Evolutionary conservation across 2,329 filamentous ascomycete species (phyloP), one percentile per base, ranked within the genome.

Genomic region (Alternaria longipes): DNA sequence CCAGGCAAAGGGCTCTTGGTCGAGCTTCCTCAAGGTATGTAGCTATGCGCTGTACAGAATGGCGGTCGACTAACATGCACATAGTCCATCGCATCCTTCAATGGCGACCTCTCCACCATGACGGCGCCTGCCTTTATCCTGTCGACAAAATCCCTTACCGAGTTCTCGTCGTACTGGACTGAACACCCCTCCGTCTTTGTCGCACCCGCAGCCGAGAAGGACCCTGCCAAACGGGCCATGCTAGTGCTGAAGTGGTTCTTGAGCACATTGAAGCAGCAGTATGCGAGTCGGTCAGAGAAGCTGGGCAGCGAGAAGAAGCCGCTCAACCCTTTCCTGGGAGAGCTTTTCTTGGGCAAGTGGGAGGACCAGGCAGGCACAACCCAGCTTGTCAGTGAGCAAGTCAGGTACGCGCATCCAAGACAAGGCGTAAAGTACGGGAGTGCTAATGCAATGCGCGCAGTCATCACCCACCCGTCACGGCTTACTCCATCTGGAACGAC

Each of bases 161-260:
- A 86, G 65, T 86, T 86, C 75, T 84, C 83, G n/a, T 83, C 83
- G 1, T 84, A 85, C 73, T 86, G 84, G 84, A 81, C 84, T n/a
- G 84, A 86, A 64, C 84, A 84, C 70, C 85, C 84, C 34, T 78
- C 79, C 24, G 81, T 97, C 62, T 91, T 98, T 70, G 88, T 93
- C 61, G 93, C 94, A 12, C 92, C 94, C 3, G 91, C 93, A 50
- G 85, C 86, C 59, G 93, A 97, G 78, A 72, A 89, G 54, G 91
- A 97, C 76, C 87, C 93, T 0, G 88, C 91, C 72, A 95, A 93
- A 83, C 89, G 94, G 63, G 90, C 92, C 20, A 81, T 97, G 68
- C 84, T 94, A 34, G 94, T 98, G n/a, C 83, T 97, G 71, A 96
- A 94, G 80, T 98, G 94, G 94, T 98, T 97, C 82, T 82, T 98